Conservation (phyloP, 495 filamentous ascomycete species). For the Hyaloscypha bicolor region DNA sequence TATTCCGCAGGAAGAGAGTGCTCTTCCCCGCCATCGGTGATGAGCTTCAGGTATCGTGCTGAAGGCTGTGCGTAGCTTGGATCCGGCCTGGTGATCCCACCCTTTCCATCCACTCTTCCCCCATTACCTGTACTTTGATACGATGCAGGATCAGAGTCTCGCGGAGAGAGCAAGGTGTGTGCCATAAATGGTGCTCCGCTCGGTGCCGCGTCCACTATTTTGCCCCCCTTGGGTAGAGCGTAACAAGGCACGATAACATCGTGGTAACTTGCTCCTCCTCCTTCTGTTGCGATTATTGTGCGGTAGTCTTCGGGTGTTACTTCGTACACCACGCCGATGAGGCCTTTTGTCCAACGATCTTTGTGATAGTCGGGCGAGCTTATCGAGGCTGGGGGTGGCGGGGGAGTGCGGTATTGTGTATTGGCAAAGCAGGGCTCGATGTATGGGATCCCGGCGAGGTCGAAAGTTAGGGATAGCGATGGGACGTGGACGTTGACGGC, state of each 20-base stretch:
- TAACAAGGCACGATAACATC: slow-evolving; percentile 81
- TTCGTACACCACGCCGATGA: slow-evolving; percentile 95
- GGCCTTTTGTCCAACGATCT: slow-evolving; percentile 69
- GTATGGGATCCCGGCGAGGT: slow-evolving; percentile 86
- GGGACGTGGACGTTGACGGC: slow-evolving; percentile 80
- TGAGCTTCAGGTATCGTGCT: slow-evolving; percentile 75
- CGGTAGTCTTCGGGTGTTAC: slow-evolving; percentile 80
- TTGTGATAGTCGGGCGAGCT: slow-evolving; percentile 43
- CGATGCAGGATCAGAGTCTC: not conserved
- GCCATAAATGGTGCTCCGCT: slow-evolving; percentile 45
- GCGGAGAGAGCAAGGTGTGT: slow-evolving; percentile 39
- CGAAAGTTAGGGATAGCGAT: slow-evolving; percentile 73
- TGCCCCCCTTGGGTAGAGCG: slow-evolving; percentile 52
- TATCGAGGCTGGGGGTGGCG: slow-evolving; percentile 28
- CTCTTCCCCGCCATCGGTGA: slow-evolving; percentile 75
- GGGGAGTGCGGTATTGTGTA: slow-evolving; percentile 57
- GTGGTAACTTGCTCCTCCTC: slow-evolving; percentile 77
- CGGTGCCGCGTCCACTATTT: slow-evolving; percentile 10
- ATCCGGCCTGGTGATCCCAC: slow-evolving; percentile 53
- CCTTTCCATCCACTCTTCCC: not conserved
- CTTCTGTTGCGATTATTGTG: slow-evolving; percentile 87
- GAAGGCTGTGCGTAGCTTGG: slow-evolving; percentile 79
- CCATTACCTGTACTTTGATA: not conserved
- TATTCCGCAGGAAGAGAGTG: slow-evolving; percentile 77
- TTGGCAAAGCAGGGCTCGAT: slow-evolving; percentile 92